Base-by-base conservation (phyloP, 2,329 filamentous ascomycete genomes). In the Rhexocercosporidium sp. region DNA sequence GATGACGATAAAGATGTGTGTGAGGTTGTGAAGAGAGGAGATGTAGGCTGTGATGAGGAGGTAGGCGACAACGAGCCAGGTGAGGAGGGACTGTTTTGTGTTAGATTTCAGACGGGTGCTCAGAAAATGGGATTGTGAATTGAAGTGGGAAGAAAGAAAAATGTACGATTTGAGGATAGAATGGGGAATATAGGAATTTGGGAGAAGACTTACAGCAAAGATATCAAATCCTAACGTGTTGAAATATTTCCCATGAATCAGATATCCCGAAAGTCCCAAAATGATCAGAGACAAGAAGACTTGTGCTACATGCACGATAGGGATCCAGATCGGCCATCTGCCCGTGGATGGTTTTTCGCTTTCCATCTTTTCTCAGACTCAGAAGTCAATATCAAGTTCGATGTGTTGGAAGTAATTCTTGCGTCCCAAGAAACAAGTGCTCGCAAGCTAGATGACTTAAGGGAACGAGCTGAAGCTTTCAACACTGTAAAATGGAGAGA, bases 281-380 rank as follows among this genome's bases (percentile, higher is more conserved):
- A 66, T 66, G 22, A 66, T 61, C 25, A 69, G 82, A 0, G 82
- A 82, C 9, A 84, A 74, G 22, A 78, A 78, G 18, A 86, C 74
- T 4, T 85, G 72, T 69, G 86, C 85, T 0, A 85, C 85, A 49
- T 82, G 75, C 47, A 87, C 75, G 39, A 67, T 65, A 41, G 66
- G 62, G 51, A 65, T 18, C 63, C 61, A 66, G 18, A 61, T 60
- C 2, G 67, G 67, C 39, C 44, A 25, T 59, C 49, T 60, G 14
- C 25, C 6, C 7, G 59, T 25, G 16, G 59, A 9, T 16, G 49
- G 41, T 39, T 59, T 53, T 14, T 62, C 59, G 22, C n/a, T 20
- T 37, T 66, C 64, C 64, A 66, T 66, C 16, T 20, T 22, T 22
- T 25, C n/a, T n/a, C 6, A 44, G 4, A 18, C 39, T 16, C 39